These are phyloP conservation scores for Alternaria atra DNA, from an alignment of 2,329 filamentous ascomycete genomes.

Conservation along the genomic window DNA sequence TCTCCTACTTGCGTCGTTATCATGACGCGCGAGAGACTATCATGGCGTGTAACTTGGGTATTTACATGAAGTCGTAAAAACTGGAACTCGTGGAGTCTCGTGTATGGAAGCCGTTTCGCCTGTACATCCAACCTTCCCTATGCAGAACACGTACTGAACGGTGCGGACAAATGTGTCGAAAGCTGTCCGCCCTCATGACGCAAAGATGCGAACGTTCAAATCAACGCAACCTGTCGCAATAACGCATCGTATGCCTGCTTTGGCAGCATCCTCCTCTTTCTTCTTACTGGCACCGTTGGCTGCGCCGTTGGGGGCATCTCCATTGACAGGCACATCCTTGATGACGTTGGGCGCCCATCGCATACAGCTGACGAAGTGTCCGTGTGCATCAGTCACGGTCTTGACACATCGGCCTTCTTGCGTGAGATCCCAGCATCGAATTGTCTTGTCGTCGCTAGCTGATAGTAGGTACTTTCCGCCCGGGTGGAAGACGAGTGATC, in stretches of 20 bases:
- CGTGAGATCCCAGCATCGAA: slow-evolving; percentile 91
- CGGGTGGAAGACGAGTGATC: slow-evolving; percentile 86
- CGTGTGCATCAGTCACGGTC: slow-evolving; percentile 77
- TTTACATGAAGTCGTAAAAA: slow-evolving; percentile 35
- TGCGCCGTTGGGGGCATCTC: slow-evolving; percentile 53
- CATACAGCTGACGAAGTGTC: slow-evolving; percentile 85
- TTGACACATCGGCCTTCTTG: slow-evolving; percentile 93
- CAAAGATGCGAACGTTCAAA: slow-evolving; percentile 80
- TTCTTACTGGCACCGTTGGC: slow-evolving; percentile 61
- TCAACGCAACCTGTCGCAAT: slow-evolving; percentile 90
- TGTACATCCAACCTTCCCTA: slow-evolving; percentile 17
- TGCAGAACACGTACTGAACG: slow-evolving; percentile 14
- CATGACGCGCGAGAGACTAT: slow-evolving; percentile 15
- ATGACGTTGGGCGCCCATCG: slow-evolving; percentile 83
- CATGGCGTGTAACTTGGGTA: slow-evolving; percentile 27
- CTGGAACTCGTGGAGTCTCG: slow-evolving; percentile 9
- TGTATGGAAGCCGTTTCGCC: slow-evolving; percentile 8
- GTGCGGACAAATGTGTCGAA: slow-evolving; percentile 4
- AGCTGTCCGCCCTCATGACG: slow-evolving; percentile 53
- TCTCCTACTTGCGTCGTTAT: slow-evolving; percentile 10
- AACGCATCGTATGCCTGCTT: slow-evolving; percentile 78
- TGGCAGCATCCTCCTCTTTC: slow-evolving; percentile 60
- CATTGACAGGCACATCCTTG: slow-evolving; percentile 63
- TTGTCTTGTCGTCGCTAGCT: slow-evolving; percentile 87
- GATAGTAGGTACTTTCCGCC: slow-evolving; percentile 90